A percentile compares a stretch with the other conserved stretches of the same genome.
These are phyloP conservation scores for Arachnomyces sp. DNA, from an alignment of 2,329 filamentous ascomycete species.

Conservation along the genomic window DNA sequence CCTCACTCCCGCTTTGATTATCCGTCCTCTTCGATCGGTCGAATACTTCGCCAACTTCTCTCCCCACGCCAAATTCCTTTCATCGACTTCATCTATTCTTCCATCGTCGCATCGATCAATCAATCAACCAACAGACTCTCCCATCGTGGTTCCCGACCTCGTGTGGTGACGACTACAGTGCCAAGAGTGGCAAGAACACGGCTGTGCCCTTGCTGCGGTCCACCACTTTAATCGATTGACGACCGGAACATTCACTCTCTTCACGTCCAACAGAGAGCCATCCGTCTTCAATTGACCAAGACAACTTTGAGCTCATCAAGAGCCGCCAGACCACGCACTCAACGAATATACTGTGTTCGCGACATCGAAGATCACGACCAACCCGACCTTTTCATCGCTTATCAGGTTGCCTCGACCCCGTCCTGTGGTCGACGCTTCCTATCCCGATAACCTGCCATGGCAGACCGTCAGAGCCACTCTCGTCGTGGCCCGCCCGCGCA, in stretches of 20 bases:
- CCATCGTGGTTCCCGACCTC: no score
- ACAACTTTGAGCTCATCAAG: no score
- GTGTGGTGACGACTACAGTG: slow-evolving; percentile 6
- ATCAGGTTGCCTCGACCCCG: no score
- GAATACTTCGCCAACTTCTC: slow-evolving; percentile 13
- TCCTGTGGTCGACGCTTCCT: background rate
- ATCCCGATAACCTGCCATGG: slow-evolving; percentile 7
- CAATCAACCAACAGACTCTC: no score
- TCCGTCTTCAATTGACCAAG: no score
- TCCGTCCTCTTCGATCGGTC: slow-evolving; percentile 7
- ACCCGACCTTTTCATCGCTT: no score
- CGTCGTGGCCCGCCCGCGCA: slow-evolving; percentile 1
- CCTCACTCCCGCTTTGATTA: slow-evolving; percentile 9
- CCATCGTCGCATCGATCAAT: no score
- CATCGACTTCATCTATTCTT: no score
- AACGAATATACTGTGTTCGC: slow-evolving; percentile 4
- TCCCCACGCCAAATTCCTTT: slow-evolving; percentile 3
- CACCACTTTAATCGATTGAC: slow-evolving; percentile 13
- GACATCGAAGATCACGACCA: no score
- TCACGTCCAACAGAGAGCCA: no score
- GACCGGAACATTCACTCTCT: background rate
- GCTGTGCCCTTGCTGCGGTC: slow-evolving; percentile 20
- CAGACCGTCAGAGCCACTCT: slow-evolving; percentile 4
- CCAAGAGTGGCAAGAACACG: slow-evolving; percentile 20
- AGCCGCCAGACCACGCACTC: background rate